These are phyloP conservation scores for Curvularia spicifera DNA, from an alignment of 2,329 filamentous ascomycete species.

Conservation along the genomic window DNA sequence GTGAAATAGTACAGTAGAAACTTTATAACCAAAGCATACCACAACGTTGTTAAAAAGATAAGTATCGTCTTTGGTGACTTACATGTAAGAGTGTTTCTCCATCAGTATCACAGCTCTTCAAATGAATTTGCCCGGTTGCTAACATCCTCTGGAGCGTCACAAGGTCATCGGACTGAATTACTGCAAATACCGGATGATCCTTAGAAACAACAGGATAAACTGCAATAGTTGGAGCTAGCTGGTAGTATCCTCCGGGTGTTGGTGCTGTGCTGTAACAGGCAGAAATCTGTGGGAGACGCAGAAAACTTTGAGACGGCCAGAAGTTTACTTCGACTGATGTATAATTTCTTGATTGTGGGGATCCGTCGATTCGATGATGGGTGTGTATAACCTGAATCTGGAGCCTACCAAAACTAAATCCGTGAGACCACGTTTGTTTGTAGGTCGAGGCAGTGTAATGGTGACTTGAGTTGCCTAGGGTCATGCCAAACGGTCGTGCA, in stretches of 20 bases:
- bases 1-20: no score
- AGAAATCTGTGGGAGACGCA: neutral
- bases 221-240: neutral
- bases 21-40: no score
- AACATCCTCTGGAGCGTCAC: neutral
- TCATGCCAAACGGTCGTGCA: no score
- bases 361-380: neutral
- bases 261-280: slow-evolving; percentile 1
- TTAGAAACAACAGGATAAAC: neutral
- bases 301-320: neutral
- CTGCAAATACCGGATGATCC: neutral
- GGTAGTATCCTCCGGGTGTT: neutral
- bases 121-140: neutral
- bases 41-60: no score
- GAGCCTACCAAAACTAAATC: neutral
- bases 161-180: neutral
- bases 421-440: neutral
- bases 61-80: neutral
- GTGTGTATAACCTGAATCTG: neutral
- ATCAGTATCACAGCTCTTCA: neutral
- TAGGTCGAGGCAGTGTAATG: neutral
- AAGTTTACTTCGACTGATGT: neutral
- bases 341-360: neutral
- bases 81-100: neutral
- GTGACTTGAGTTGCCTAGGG: neutral